phyloP scores from a whole-genome alignment of 1,284 basidiomycete species.

The Ceratobasidium sp. region DNA sequence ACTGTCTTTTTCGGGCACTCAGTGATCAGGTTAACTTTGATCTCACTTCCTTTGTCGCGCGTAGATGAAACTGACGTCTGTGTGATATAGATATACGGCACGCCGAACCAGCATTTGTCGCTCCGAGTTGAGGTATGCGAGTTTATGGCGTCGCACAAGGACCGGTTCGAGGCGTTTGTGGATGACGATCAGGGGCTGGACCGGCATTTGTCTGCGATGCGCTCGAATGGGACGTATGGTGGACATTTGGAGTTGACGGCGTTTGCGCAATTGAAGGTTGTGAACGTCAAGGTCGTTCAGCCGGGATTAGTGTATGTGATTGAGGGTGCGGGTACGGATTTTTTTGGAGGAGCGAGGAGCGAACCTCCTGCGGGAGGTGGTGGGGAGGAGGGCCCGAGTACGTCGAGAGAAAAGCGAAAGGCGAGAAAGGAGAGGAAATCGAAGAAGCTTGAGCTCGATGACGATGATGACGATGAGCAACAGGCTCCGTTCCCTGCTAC shows the following conservation, averaged over 20 bases:
- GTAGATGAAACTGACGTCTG: slow-evolving; percentile 58
- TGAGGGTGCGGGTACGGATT: slow-evolving; percentile 57
- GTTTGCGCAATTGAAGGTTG: slow-evolving; percentile 81
- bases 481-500: slow-evolving; percentile 52
- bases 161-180: slow-evolving; percentile 86
- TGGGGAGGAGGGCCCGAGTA: slow-evolving; percentile 3
- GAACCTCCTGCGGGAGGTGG: slow-evolving; percentile 41
- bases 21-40: slow-evolving; percentile 63
- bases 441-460: slow-evolving; percentile 50
- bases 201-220: slow-evolving; percentile 77
- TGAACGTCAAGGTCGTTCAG: slow-evolving; percentile 90
- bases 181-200: slow-evolving; percentile 84
- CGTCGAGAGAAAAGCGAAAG: slow-evolving; percentile 52
- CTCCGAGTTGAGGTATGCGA: slow-evolving; percentile 82
- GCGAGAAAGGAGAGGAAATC: slow-evolving; percentile 52
- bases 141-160: slow-evolving; percentile 76
- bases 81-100: slow-evolving; percentile 75
- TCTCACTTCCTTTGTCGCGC: not conserved
- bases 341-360: slow-evolving; percentile 63
- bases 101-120: slow-evolving; percentile 72
- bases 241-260: slow-evolving; percentile 91
- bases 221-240: slow-evolving; percentile 82
- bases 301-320: slow-evolving; percentile 87
- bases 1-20: slow-evolving; percentile 86
- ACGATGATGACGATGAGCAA: slow-evolving; percentile 51